These are phyloP conservation scores for Alternaria conjuncta DNA, from an alignment of 2,329 filamentous ascomycete genomes.

Conservation along the genomic window DNA sequence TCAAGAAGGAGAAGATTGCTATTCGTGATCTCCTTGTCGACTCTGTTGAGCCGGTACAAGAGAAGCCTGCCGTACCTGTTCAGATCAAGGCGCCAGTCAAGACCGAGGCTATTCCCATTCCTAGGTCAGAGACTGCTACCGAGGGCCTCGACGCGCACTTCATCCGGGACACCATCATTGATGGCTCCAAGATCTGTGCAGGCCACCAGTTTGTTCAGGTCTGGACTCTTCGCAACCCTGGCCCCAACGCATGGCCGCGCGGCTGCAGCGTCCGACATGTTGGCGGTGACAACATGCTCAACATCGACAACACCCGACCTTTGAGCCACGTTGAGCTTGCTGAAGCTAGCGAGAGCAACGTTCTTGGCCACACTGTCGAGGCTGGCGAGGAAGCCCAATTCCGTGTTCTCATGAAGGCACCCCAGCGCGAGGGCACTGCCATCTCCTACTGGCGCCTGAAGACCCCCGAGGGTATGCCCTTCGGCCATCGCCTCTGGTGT, in stretches of 20 bases:
- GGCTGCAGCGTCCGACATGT: slow-evolving; percentile 91
- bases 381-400: slow-evolving; percentile 81
- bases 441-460: slow-evolving; percentile 98
- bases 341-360: slow-evolving; percentile 81
- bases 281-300: slow-evolving; percentile 95
- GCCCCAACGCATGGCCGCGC: slow-evolving; percentile 79
- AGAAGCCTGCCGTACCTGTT: slow-evolving; percentile 38
- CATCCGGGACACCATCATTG: slow-evolving; percentile 76
- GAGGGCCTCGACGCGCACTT: slow-evolving; percentile 69
- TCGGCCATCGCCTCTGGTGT: slow-evolving; percentile 95
- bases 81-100: slow-evolving; percentile 15
- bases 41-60: slow-evolving; percentile 35
- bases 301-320: slow-evolving; percentile 79
- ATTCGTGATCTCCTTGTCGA: slow-evolving; percentile 49
- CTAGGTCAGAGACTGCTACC: slow-evolving; percentile 14
- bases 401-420: slow-evolving; percentile 83
- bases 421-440: slow-evolving; percentile 74
- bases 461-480: slow-evolving; percentile 77
- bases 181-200: slow-evolving; percentile 75
- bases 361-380: slow-evolving; percentile 70
- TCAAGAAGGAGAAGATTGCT: slow-evolving; percentile 52
- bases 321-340: slow-evolving; percentile 79
- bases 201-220: slow-evolving; percentile 84
- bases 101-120: slow-evolving; percentile 16
- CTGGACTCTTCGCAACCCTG: slow-evolving; percentile 89